These are phyloP conservation scores for Dillenia turbinata DNA, from an alignment of 164 flowering plant species.

Conservation along the genomic window DNA sequence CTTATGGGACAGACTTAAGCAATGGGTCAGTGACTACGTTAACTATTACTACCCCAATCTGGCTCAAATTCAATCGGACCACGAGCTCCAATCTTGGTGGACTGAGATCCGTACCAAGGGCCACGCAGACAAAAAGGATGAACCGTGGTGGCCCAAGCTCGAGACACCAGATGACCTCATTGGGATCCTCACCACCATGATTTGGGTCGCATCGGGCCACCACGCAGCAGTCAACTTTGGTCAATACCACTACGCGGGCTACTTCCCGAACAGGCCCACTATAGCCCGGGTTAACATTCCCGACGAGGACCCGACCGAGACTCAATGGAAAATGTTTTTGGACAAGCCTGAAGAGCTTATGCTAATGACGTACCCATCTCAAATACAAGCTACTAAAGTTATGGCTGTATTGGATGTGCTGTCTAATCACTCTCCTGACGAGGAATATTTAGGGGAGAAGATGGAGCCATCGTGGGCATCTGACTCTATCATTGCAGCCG, in stretches of 20 bases:
- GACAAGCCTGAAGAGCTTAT: constrained; percentile 31
- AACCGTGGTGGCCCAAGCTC: constrained; percentile 79
- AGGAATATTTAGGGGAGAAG: background rate
- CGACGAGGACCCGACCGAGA: constrained; percentile 35
- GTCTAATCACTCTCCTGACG: constrained; percentile 1
- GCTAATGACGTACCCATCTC: constrained; percentile 35
- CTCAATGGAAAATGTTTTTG: constrained; percentile 17
- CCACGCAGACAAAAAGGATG: constrained; percentile 73
- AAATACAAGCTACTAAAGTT: constrained; percentile 38
- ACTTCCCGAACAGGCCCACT: constrained; percentile 75
- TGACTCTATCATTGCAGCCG: background rate
- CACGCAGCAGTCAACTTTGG: constrained; percentile 87
- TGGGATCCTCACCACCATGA: constrained; percentile 46
- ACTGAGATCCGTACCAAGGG: constrained; percentile 57
- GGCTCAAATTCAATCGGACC: constrained; percentile 30
- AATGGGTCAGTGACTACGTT: constrained; percentile 68
- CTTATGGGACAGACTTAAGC: constrained; percentile 54
- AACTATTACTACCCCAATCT: constrained; percentile 45
- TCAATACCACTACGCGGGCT: constrained; percentile 60
- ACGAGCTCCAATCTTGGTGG: constrained; percentile 86
- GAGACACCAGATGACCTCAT: constrained; percentile 43
- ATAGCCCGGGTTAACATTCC: constrained; percentile 56
- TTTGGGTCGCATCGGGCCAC: constrained; percentile 71
- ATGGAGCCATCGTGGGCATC: background rate
- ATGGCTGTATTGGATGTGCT: background rate